A percentile compares a stretch with the other conserved stretches of the same genome.
Evolutionary conservation across 169 alveolate genomes (phyloP).

Genomic region (Theileria luwenshuni): DNA sequence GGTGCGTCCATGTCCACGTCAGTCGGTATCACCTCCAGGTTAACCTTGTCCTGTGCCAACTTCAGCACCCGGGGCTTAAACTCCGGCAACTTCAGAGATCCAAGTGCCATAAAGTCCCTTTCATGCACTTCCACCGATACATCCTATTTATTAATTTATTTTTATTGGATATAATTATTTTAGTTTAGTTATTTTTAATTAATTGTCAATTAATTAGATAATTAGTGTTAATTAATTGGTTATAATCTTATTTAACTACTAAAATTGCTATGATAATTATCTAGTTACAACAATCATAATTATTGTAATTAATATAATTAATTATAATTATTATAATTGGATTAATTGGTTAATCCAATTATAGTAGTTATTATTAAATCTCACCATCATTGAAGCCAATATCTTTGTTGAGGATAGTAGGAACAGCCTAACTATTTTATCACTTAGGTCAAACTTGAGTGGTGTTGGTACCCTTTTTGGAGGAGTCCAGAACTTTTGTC

Average conservation of each 20-base stretch:
- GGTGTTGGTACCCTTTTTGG: slow-evolving; percentile 98
- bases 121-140: slow-evolving; percentile 15
- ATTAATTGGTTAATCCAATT: too few relatives aligned
- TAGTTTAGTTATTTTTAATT: too few relatives aligned
- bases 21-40: slow-evolving; percentile 46
- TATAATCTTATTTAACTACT: too few relatives aligned
- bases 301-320: too few relatives aligned
- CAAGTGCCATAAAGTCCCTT: slow-evolving; percentile 18
- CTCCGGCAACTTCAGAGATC: slow-evolving; percentile 30
- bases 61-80: slow-evolving; percentile 55
- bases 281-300: too few relatives aligned
- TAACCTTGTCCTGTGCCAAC: slow-evolving; percentile 57
- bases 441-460: slow-evolving; percentile 57
- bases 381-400: slow-evolving; percentile 75
- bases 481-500: slow-evolving; percentile 97
- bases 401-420: slow-evolving; percentile 89
- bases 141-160: slow-evolving; percentile 17
- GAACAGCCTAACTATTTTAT: slow-evolving; percentile 71
- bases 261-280: too few relatives aligned
- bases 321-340: too few relatives aligned
- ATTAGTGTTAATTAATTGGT: not conserved
- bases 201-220: not conserved
- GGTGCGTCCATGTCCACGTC: slow-evolving; percentile 13
- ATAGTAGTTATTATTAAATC: not conserved
- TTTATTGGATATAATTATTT: too few relatives aligned